Base-by-base conservation (phyloP, 345 rosid genomes). In the Hirschfeldia incana region DNA sequence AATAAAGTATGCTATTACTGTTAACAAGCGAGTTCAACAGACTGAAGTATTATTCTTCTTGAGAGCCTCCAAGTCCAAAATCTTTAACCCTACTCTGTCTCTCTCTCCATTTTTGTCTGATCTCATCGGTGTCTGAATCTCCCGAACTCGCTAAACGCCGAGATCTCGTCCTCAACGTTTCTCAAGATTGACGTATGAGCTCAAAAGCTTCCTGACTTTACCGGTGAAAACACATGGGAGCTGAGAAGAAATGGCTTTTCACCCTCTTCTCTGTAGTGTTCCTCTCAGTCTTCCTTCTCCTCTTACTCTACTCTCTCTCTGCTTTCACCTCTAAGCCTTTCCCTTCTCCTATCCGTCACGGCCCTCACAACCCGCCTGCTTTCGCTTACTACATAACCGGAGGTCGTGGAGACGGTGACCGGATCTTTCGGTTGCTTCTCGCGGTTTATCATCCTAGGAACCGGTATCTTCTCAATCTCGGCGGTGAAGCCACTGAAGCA, bases 371-470 rank as follows among this genome's bases (percentile, higher is more conserved):
- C 78, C 99, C 99, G 60, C 99, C 99, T 0, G 72, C 99, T 61
- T 92, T 92, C 78, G 96, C 96, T 21, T 95, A 95, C 75, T 95
- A 89, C 85, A 90, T 95, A 53, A 86, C 84, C 67, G 99, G 99
- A 8, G 91, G 90, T 15, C 84, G 80, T 39, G 97, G 97, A 7
- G 93, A 93, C 68, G 76, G 46, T 55, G 90, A 88, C 82, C 88
- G 88, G 89, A 90, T 95, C 87, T 74, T 91, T 16, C 85, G 99
- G 78, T 76, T 93, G 33, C 73, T 93, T 77, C 97, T 93, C 5
- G 97, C 99, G 0, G 87, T 96, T 15, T 96, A 96, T 79, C 99
- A 96, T 68, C 99, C 99, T 0, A 87, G 99, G 80, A 96, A 96
- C 75, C 89, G 94, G 29, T 96, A 96, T 69, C 78, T 96, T 70